A percentile compares a stretch with the other conserved stretches of the same genome.
Conservation (phyloP, 148 eudicot genomes). For the Drosera capensis region DNA sequence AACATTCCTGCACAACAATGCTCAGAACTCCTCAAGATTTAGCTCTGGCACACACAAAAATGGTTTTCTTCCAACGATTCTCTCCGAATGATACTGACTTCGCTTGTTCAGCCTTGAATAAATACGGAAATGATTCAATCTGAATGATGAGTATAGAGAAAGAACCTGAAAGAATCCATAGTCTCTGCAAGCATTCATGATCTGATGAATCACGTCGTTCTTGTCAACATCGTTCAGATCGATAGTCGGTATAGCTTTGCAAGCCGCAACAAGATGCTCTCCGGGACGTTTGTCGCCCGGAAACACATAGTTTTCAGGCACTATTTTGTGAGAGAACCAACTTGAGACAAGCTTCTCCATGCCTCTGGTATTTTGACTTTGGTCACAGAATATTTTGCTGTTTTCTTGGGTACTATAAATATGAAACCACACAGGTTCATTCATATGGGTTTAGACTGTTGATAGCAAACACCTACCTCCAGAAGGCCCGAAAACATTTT, state of each 20-base stretch:
- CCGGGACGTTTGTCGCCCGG: slow-evolving; percentile 43
- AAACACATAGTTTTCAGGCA: slow-evolving; percentile 34
- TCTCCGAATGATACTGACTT: too few species aligned
- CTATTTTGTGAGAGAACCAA: slow-evolving; percentile 31
- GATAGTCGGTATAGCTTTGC: slow-evolving; percentile 24
- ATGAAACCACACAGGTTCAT: too few species aligned
- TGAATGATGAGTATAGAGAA: background rate
- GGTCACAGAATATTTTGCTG: too few species aligned
- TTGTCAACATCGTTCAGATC: slow-evolving; percentile 14
- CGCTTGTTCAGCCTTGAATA: background rate
- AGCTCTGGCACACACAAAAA: too few species aligned
- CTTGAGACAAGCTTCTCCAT: slow-evolving; percentile 23
- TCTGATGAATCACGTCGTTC: slow-evolving; percentile 9
- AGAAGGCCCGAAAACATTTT: too few species aligned
- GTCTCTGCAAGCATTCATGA: slow-evolving; percentile 25
- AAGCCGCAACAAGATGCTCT: slow-evolving; percentile 9
- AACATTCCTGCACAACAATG: too few species aligned
- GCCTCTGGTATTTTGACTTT: too few species aligned
- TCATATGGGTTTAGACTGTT: too few species aligned
- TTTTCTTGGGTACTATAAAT: too few species aligned
- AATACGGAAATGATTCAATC: background rate
- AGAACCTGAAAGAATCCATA: slow-evolving; percentile 59
- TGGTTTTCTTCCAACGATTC: too few species aligned
- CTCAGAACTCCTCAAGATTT: too few species aligned
- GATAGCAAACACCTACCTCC: too few species aligned